A percentile compares a stretch with the other conserved stretches of the same genome.
phyloP scores from a whole-genome alignment of 306 rosid species.

The Gastrolobium villosum region DNA sequence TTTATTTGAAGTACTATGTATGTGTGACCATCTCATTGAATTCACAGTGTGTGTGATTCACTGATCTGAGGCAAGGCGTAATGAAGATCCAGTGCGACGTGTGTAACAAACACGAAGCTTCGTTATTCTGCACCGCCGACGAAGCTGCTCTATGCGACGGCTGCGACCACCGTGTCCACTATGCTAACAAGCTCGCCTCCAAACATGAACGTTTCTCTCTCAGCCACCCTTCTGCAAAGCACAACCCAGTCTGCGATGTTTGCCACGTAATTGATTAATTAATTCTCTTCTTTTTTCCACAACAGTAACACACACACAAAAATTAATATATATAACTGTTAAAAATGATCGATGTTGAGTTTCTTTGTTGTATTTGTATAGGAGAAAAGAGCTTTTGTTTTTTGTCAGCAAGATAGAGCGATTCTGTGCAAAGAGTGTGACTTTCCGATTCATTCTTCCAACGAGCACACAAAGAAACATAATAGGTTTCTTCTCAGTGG shows the following conservation, averaged over 20 bases:
- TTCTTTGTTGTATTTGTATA: slow-evolving; percentile 47
- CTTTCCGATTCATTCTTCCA: slow-evolving; percentile 70
- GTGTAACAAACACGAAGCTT: slow-evolving; percentile 72
- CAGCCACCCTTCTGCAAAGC: slow-evolving; percentile 59
- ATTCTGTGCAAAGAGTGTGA: slow-evolving; percentile 91
- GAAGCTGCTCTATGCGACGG: slow-evolving; percentile 88
- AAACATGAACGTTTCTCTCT: slow-evolving; percentile 94
- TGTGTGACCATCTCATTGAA: not conserved
- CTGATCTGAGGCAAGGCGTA: too few species aligned
- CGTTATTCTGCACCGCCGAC: slow-evolving; percentile 92
- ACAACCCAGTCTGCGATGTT: slow-evolving; percentile 77
- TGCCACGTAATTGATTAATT: slow-evolving; percentile 67
- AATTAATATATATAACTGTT: too few species aligned
- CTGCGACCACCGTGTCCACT: slow-evolving; percentile 96
- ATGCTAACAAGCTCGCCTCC: slow-evolving; percentile 94
- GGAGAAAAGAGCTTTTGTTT: slow-evolving; percentile 82
- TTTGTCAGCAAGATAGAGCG: slow-evolving; percentile 92
- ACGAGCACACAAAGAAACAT: slow-evolving; percentile 84
- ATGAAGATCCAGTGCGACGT: slow-evolving; percentile 99
- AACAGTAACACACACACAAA: too few species aligned
- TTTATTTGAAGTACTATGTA: not conserved
- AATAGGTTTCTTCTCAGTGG: slow-evolving; percentile 83
- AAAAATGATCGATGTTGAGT: too few species aligned
- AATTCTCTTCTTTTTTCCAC: too few species aligned
- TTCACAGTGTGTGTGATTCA: too few species aligned